These are phyloP conservation scores for Fusarium foetens DNA, from an alignment of 2,329 filamentous ascomycete species.

Conservation along the genomic window DNA sequence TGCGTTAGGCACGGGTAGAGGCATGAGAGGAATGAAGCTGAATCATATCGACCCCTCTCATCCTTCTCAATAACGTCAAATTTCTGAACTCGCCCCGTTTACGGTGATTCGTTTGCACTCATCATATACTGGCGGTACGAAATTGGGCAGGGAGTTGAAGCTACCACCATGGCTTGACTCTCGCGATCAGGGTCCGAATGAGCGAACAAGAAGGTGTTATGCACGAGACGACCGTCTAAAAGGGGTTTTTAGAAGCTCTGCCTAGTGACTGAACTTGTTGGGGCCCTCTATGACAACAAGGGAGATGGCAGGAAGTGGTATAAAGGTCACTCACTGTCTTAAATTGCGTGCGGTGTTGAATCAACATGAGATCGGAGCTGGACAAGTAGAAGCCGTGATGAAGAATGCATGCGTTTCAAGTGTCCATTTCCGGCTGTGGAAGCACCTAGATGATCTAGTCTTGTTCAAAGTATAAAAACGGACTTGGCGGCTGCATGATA, in stretches of 20 bases:
- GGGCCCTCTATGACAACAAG: background rate
- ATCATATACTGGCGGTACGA: background rate
- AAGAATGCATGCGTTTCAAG: slow-evolving; percentile 30
- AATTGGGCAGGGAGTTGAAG: background rate
- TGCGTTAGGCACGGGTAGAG: slow-evolving; percentile 17
- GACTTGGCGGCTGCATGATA: background rate
- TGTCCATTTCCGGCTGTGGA: slow-evolving; percentile 17
- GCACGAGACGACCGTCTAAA: slow-evolving; percentile 7
- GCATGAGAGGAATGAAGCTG: slow-evolving; percentile 16
- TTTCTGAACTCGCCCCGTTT: background rate
- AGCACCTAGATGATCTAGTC: slow-evolving; percentile 1
- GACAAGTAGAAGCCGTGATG: slow-evolving; percentile 7
- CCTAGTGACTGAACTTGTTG: background rate
- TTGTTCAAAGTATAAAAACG: background rate
- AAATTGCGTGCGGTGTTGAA: background rate
- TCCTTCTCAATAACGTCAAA: background rate
- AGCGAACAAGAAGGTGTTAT: background rate
- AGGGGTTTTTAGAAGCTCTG: background rate
- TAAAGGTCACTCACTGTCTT: background rate
- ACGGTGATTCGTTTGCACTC: background rate
- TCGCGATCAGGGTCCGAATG: background rate
- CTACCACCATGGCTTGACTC: background rate
- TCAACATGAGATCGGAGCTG: slow-evolving; percentile 18
- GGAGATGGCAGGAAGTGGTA: background rate
- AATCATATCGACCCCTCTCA: background rate